A percentile compares a stretch with the other conserved stretches of the same genome.
These are phyloP conservation scores for Fomitiporia mediterranea DNA, from an alignment of 1,284 basidiomycete genomes.

Conservation along the genomic window DNA sequence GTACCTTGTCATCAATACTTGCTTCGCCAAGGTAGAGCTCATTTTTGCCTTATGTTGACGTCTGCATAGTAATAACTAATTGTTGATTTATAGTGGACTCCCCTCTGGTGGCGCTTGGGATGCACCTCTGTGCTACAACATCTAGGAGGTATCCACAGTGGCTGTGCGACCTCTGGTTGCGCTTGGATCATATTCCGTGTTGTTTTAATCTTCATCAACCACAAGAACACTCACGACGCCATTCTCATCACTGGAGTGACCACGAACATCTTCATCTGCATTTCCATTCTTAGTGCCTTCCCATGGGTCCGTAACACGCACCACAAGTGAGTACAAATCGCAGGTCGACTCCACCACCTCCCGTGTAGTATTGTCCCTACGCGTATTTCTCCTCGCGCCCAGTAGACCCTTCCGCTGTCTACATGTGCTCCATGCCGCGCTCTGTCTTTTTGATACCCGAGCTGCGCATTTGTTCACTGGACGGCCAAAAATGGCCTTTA, in stretches of 20 bases:
- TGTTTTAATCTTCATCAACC: constrained; percentile 47
- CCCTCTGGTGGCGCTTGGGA: constrained; percentile 53
- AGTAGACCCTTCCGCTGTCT: neutral
- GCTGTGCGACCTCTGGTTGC: constrained; percentile 59
- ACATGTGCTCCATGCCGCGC: neutral
- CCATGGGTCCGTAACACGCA: constrained; percentile 65
- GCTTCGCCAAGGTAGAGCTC: constrained; percentile 53
- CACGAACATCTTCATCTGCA: constrained; percentile 50
- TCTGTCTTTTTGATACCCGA: neutral
- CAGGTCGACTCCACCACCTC: neutral
- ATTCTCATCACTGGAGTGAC: constrained; percentile 54
- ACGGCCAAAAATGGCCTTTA: neutral
- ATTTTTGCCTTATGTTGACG: neutral
- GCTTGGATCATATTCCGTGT: constrained; percentile 60
- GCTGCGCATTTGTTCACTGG: neutral
- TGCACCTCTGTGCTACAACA: constrained; percentile 64
- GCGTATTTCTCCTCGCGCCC: neutral
- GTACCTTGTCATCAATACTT: constrained; percentile 31
- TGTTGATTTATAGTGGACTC: constrained; percentile 51
- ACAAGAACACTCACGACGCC: constrained; percentile 48
- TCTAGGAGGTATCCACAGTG: constrained; percentile 68
- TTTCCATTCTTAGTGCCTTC: constrained; percentile 58
- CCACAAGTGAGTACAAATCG: constrained; percentile 48
- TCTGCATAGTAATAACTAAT: constrained; percentile 5
- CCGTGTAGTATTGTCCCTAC: neutral